Conservation (phyloP, 331 rosid genomes). For the Dryas integrifolia region DNA sequence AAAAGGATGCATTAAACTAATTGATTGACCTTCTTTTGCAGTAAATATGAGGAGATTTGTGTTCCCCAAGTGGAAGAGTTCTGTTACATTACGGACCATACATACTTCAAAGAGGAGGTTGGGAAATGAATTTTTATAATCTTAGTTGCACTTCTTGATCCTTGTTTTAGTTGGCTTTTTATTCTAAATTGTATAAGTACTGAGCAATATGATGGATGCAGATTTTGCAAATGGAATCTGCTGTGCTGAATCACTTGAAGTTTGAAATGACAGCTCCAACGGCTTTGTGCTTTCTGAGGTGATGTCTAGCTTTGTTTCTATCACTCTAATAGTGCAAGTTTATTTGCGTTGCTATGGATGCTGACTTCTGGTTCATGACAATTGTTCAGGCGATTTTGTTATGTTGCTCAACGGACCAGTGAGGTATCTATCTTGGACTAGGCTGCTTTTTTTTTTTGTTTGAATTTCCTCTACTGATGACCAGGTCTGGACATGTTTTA, state of each 20-base stretch:
- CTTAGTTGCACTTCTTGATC: constrained; percentile 5
- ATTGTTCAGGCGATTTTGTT: constrained; percentile 64
- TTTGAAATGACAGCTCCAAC: constrained; percentile 97
- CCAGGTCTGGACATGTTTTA: not conserved
- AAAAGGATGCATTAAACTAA: not conserved
- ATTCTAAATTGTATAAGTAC: not conserved
- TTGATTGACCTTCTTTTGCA: constrained; percentile 29
- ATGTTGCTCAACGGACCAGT: constrained; percentile 59
- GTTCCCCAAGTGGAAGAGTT: constrained; percentile 89
- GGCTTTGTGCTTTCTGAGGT: constrained; percentile 76
- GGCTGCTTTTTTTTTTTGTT: not conserved
- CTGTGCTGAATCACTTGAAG: constrained; percentile 72
- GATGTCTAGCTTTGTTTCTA: not conserved
- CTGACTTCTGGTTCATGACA: constrained; percentile 16
- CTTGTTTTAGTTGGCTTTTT: constrained; percentile 1
- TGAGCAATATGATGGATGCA: constrained; percentile 25
- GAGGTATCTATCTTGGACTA: constrained; percentile 48
- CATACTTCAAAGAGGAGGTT: constrained; percentile 86
- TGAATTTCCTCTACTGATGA: not conserved
- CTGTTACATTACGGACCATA: constrained; percentile 85
- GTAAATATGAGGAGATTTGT: constrained; percentile 88
- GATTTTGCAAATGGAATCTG: constrained; percentile 87
- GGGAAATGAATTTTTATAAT: constrained; percentile 8
- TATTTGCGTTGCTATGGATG: constrained; percentile 2
- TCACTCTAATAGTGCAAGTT: not conserved